phyloP scores from a whole-genome alignment of 78 protist species.

The Dictyostelium firmibasis region DNA sequence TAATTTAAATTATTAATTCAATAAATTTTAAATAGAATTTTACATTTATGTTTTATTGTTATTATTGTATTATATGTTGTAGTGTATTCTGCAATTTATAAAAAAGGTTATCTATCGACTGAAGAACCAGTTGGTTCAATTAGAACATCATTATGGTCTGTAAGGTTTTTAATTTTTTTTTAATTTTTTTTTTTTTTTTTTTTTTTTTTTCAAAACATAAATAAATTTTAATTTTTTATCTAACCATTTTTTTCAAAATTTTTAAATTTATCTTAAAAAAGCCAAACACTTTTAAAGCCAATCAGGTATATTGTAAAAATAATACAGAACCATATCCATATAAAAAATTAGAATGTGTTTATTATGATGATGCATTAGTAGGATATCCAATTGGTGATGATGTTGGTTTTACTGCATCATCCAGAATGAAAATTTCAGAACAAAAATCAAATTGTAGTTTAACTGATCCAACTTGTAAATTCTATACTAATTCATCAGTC shows the following conservation, averaged over 20 bases:
- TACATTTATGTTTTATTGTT: constrained; percentile 38
- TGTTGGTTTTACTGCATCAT: not conserved
- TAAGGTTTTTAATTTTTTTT: not conserved
- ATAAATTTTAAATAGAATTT: not conserved
- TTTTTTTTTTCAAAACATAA: no score
- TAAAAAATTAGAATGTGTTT: constrained; percentile 1
- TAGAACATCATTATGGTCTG: not conserved
- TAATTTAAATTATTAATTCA: no score
- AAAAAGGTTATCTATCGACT: constrained; percentile 11
- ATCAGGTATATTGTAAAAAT: constrained; percentile 26
- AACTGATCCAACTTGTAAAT: not conserved
- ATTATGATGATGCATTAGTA: constrained; percentile 39
- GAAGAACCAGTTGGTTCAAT: constrained; percentile 26
- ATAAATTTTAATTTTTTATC: no score
- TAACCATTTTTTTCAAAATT: no score
- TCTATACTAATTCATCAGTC: not conserved
- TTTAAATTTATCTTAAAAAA: no score
- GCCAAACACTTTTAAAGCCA: not conserved
- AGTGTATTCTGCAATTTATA: not conserved
- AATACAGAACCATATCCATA: not conserved
- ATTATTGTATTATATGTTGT: constrained; percentile 38
- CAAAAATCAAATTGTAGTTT: not conserved
- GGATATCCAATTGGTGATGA: constrained; percentile 32
- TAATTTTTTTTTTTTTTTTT: not conserved
- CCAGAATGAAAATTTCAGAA: constrained; percentile 2